These are phyloP conservation scores for Cladosporium sp. DNA, from an alignment of 2,329 filamentous ascomycete species.

Conservation along the genomic window DNA sequence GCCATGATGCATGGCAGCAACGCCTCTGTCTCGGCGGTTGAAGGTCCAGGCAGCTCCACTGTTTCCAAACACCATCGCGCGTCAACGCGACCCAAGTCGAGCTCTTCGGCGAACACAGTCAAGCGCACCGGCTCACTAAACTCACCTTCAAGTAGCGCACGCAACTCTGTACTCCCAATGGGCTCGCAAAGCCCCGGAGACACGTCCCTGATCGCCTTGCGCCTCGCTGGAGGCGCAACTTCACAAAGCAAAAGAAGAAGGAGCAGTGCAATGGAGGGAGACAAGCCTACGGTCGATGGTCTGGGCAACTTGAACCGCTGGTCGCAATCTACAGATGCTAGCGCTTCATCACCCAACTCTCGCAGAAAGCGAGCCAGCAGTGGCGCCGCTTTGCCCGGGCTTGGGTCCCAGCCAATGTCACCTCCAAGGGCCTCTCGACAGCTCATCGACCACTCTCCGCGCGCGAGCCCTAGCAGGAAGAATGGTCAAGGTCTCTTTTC, in stretches of 20 bases:
- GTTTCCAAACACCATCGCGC: slow-evolving; percentile 14
- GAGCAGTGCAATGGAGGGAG: slow-evolving; percentile 36
- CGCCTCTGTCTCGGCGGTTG: slow-evolving; percentile 16
- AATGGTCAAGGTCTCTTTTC: slow-evolving; percentile 5
- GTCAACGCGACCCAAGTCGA: slow-evolving; percentile 39
- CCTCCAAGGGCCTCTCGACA: slow-evolving; percentile 27
- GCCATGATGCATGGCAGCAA: slow-evolving; percentile 17
- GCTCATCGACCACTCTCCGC: slow-evolving; percentile 30
- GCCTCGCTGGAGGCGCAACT: slow-evolving; percentile 18
- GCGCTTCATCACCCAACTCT: slow-evolving; percentile 35
- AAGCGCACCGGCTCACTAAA: slow-evolving; percentile 36
- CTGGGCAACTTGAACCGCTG: slow-evolving; percentile 50
- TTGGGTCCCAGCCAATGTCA: slow-evolving; percentile 29
- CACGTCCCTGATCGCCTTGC: slow-evolving; percentile 20
- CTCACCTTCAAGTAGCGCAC: slow-evolving; percentile 23
- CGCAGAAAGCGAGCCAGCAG: slow-evolving; percentile 35
- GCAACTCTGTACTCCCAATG: slow-evolving; percentile 21
- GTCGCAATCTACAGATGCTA: slow-evolving; percentile 52
- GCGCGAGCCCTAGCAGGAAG: slow-evolving; percentile 33
- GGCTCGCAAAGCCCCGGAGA: slow-evolving; percentile 21
- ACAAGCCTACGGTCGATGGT: slow-evolving; percentile 36
- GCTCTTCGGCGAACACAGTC: slow-evolving; percentile 37
- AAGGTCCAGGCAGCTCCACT: slow-evolving; percentile 6
- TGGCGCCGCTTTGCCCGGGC: slow-evolving; percentile 29
- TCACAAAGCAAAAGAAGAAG: slow-evolving; percentile 30